Base-by-base conservation (phyloP, 306 rosid species). In the Quercus cerris region DNA sequence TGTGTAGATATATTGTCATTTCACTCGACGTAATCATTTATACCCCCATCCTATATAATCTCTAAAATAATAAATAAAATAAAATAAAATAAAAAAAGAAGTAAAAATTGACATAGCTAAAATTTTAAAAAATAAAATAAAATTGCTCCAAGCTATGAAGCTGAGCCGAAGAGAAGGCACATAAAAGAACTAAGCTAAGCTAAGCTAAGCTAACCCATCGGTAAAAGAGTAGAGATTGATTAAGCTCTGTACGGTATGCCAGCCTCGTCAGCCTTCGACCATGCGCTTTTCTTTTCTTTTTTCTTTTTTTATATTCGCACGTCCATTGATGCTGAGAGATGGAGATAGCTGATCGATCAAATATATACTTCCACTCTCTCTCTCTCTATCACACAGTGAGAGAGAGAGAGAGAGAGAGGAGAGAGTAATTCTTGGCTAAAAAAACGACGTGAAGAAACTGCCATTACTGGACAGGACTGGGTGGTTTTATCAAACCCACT, bases 401-500 rank as follows among this genome's bases (percentile, higher is more conserved):
- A 1, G 1, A 1, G 27, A 27, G 27, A 51, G 62, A 54, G 56
- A 23, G 14, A 27, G 38, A 78, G 22, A 22, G 35, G 41, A 14
- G 5, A 10, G 3, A 25, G 55, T 41, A 25, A 52, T 17, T 49
- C 58, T 51, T 17, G 6, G 44, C 31, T 3, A 25, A 3, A 49
- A 44, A n/a, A 28, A 18, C 4, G 25, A n/a, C 58, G 68, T 5
- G 44, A 27, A 81, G 27, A 74, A 82, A 71, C 82, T 27, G 79
- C 58, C 82, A 70, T 82, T 80, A 70, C 52, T 57, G 52, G 64
- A 49, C 61, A 54, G 9, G 15, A 23, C 44, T 1, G 30, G 71
- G 75, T 84, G 82, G 72, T 82, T 82, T 84, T 79, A 25, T 66
- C 81, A 81, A 82, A 81, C 81, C 90, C 89, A 85, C 85, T 62